Base-by-base conservation (phyloP, 257 asterid species). In the Solanum dulcamara region DNA sequence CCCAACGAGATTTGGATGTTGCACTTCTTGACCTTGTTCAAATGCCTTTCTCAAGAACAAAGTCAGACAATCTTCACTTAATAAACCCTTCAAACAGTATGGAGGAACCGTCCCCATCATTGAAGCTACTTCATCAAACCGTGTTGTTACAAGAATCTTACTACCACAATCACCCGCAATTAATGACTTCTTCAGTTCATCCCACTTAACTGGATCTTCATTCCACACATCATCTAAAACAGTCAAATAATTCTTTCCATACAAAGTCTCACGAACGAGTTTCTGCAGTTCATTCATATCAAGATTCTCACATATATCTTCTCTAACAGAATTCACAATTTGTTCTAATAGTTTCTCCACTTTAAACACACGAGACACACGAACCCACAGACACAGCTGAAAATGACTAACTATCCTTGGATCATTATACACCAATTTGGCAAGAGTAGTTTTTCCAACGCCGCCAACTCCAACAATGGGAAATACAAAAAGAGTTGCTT, bases 181-280 rank as follows among this genome's bases (percentile, higher is more conserved):
- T 42, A 90, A 85, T 0, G 80, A 74, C 33, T 84, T 81, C 80
- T 71, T 88, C 51, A 90, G 60, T 6, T 46, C 64, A 28, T 88
- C 88, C 91, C 87, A 88, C 40, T 85, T 15, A 59, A 53, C 3
- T 18, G 62, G 30, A 5, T 87, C 83, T 38, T 87, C 87, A 80
- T 84, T 90, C 91, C 92, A 88, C 2, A 88, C 85, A 86, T 88
- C 92, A 30, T 88, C 91, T 81, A 90, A 46, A 50, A 85, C 85
- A 80, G 88, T 53, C 6, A 90, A 68, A 85, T 53, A 90, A 2
- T 37, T 74, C 42, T 42, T 84, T 10, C 85, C 90, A 55, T 59
- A 66, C 89, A 90, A 68, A 55, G 46, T 74, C 11, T 88, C 48
- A 18, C 20, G 88, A 72, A 90, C 85, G 0, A 8, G 55, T 14